Conservation (phyloP, 768 basidiomycete genomes). For the Serendipita sp. region DNA sequence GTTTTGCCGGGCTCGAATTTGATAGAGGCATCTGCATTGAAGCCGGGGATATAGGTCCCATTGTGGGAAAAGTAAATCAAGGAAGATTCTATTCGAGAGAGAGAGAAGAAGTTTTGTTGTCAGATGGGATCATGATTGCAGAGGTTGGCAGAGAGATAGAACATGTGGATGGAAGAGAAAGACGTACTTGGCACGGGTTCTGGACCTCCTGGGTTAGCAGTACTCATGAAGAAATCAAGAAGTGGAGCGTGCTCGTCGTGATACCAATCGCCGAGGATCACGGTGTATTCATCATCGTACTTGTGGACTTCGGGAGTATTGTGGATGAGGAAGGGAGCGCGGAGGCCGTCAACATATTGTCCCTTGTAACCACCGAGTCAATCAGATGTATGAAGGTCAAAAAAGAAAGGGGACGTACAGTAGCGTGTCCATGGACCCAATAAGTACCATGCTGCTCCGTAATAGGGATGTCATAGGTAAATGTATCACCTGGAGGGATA, state of each 20-base stretch:
- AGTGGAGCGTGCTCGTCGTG: slow-evolving; percentile 55
- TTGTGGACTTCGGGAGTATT: slow-evolving; percentile 29
- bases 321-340: slow-evolving; percentile 71
- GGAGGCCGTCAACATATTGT: slow-evolving; percentile 85
- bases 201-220: slow-evolving; percentile 62
- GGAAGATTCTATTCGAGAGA: slow-evolving; percentile 38
- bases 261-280: slow-evolving; percentile 86
- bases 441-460: slow-evolving; percentile 62
- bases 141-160: too few relatives aligned
- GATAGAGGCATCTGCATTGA: slow-evolving; percentile 76
- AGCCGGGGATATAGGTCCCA: slow-evolving; percentile 54
- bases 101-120: neutral
- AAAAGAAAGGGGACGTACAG: slow-evolving; percentile 20
- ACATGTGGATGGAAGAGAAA: neutral
- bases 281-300: slow-evolving; percentile 84
- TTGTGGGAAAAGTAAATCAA: slow-evolving; percentile 75
- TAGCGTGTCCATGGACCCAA: slow-evolving; percentile 60
- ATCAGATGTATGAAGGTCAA: neutral
- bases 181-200: slow-evolving; percentile 72
- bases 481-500: slow-evolving; percentile 53
- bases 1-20: slow-evolving; percentile 73
- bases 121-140: neutral
- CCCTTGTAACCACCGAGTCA: slow-evolving; percentile 26
- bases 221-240: slow-evolving; percentile 46
- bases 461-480: slow-evolving; percentile 61